Conservation (phyloP, 164 flowering plant genomes). For the Saururus chinensis region DNA sequence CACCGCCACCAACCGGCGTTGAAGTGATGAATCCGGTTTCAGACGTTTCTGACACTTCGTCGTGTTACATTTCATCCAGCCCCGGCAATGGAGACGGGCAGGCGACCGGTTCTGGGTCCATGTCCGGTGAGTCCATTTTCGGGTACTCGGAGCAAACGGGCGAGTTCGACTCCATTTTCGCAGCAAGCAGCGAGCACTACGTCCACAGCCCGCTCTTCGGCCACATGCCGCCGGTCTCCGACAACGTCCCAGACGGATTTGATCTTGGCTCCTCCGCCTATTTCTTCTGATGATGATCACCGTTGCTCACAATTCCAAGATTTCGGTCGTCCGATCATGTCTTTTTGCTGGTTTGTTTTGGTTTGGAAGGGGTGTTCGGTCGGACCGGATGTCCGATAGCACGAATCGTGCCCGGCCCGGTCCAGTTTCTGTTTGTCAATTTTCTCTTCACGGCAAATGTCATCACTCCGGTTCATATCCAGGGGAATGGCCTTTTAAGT, state of each 20-base stretch:
- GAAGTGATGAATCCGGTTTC: not conserved
- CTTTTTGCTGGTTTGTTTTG: constrained; percentile 1
- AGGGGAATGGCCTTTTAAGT: no score
- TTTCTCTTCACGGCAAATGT: no score
- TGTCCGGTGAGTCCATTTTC: not conserved
- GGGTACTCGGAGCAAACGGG: constrained; percentile 9
- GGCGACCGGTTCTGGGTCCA: constrained; percentile 1
- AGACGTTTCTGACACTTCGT: constrained; percentile 1
- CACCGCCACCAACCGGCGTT: not conserved
- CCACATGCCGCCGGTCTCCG: constrained; percentile 19
- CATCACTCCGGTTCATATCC: no score
- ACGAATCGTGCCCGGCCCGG: no score
- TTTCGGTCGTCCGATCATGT: not conserved
- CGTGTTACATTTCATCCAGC: not conserved
- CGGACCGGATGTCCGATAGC: no score
- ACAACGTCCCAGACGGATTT: constrained; percentile 13
- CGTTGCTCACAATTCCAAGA: not conserved
- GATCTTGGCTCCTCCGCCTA: constrained; percentile 20
- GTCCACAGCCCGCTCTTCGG: constrained; percentile 25
- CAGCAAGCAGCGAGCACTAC: constrained; percentile 8
- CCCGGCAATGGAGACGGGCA: constrained; percentile 1
- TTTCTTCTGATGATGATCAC: constrained; percentile 11
- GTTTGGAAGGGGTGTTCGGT: not conserved
- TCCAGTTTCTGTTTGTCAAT: constrained; percentile 1
- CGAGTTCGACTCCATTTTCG: constrained; percentile 4